Base-by-base conservation (phyloP, 2,329 filamentous ascomycete species). In the Botrytis cinerea region DNA sequence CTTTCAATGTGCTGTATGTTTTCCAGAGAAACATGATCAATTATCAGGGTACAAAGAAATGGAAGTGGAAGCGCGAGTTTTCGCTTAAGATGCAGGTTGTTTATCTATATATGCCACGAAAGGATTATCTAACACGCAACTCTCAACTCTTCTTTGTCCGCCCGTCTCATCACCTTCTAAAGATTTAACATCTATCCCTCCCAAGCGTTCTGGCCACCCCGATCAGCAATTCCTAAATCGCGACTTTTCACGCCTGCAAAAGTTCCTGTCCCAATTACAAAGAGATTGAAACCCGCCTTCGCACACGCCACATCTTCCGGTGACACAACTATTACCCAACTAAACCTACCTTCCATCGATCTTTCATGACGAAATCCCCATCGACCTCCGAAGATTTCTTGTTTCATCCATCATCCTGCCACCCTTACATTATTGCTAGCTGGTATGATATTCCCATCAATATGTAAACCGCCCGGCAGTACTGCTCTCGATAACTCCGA, bases 341-440 rank as follows among this genome's bases (percentile, higher is more conserved):
- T 43, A 43, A 43, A 43, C 14, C 10, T 16, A 12, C 40, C 70
- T 1, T 70, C 57, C 14, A 85, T 83, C 85, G 84, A 87, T 38
- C 85, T 82, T 75, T 86, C 84, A 0, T 85, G 85, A 8, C 82
- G 75, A 75, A 82, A 86, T 0, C 75, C 73, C 68, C 82, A 81
- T 0, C 84, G 82, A 48, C 2, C 32, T 32, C 32, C 32, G 32
- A 32, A 32, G 32, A 32, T 32, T 2, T 32, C 32, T 32, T 4
- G 32, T 4, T 32, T 32, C 32, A 32, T 32, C 81, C 76, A 0
- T 79, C 84, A 86, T 25, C 82, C 81, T 1, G 83, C 82, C 6
- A 83, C 84, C 2, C 84, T 84, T 43, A 84, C 83, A 68, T 84
- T 81, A 10, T 81, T 82, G 6, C 84, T 84, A n/a, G 79, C 81